Percentiles rank a stretch among this genome's conserved stretches.
phyloP scores from a whole-genome alignment of 2,329 filamentous ascomycete species.

The Talaromyces pinophilus region DNA sequence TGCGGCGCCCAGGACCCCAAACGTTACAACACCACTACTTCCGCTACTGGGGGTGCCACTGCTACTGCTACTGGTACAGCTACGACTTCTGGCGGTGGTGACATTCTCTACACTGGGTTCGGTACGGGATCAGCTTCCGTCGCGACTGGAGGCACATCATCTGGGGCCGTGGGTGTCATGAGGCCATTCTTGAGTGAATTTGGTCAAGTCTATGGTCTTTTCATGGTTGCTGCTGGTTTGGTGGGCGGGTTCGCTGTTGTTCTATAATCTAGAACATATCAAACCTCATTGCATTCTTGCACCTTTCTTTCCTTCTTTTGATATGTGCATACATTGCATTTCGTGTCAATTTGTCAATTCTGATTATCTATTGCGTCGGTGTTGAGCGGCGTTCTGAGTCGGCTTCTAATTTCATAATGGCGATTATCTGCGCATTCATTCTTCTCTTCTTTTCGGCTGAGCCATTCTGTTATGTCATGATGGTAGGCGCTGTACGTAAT shows the following conservation, averaged over 20 bases:
- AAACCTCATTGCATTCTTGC: not conserved
- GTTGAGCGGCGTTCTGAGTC: conserved; percentile 12
- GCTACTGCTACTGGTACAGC: conserved; percentile 36
- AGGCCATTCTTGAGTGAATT: conserved; percentile 51
- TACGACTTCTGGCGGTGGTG: conserved; percentile 33
- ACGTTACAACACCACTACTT: conserved; percentile 51
- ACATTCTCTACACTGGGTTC: conserved; percentile 49
- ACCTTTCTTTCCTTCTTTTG: not conserved
- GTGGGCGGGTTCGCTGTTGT: conserved; percentile 60
- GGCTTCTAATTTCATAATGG: conserved; percentile 2
- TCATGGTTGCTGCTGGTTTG: conserved; percentile 56
- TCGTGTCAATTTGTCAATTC: conserved; percentile 25
- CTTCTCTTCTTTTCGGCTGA: not conserved
- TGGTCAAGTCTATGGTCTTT: conserved; percentile 58
- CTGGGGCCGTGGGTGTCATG: conserved; percentile 20
- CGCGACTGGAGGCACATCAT: conserved; percentile 29
- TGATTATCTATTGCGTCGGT: conserved; percentile 25
- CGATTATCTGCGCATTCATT: not conserved
- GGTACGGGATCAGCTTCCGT: conserved; percentile 40
- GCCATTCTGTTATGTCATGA: conserved; percentile 12
- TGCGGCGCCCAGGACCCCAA: conserved; percentile 63
- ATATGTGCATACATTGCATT: conserved; percentile 21
- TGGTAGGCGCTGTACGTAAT: conserved; percentile 8
- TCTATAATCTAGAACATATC: conserved; percentile 31
- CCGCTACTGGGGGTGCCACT: conserved; percentile 36